Evolutionary conservation across 2,329 filamentous ascomycete species (phyloP).

Genomic region (Fusarium sp.): DNA sequence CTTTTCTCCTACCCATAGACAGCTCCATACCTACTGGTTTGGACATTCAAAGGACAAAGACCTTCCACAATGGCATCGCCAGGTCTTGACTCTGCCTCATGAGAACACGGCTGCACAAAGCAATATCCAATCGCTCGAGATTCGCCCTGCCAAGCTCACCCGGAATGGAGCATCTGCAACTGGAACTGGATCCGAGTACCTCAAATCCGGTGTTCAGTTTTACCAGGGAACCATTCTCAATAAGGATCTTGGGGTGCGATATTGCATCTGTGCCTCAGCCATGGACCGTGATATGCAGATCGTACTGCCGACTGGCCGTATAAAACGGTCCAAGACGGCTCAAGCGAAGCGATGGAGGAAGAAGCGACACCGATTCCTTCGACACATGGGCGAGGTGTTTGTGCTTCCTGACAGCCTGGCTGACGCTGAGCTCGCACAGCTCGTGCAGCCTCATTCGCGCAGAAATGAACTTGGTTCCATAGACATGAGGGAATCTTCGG

Average conservation of each 20-base stretch:
- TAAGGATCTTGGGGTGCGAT: slow-evolving; percentile 54
- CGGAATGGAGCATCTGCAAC: slow-evolving; percentile 6
- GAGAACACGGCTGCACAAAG: slow-evolving; percentile 3
- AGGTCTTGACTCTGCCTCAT: slow-evolving; percentile 44
- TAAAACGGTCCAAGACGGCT: slow-evolving; percentile 40
- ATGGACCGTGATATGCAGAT: slow-evolving; percentile 40
- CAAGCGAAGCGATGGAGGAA: slow-evolving; percentile 43
- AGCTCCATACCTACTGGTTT: slow-evolving; percentile 51
- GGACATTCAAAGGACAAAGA: slow-evolving; percentile 29
- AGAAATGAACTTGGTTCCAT: not conserved
- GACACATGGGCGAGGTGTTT: slow-evolving; percentile 45
- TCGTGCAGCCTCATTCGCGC: slow-evolving; percentile 27
- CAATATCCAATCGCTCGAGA: slow-evolving; percentile 41
- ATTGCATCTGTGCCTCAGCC: slow-evolving; percentile 48
- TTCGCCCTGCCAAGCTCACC: slow-evolving; percentile 43
- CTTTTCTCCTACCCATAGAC: slow-evolving; percentile 45
- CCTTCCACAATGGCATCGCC: slow-evolving; percentile 51
- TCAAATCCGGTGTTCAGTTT: slow-evolving; percentile 51
- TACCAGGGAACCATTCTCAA: slow-evolving; percentile 57
- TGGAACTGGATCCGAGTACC: slow-evolving; percentile 46
- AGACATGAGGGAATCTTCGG: not conserved
- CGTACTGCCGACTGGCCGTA: slow-evolving; percentile 41
- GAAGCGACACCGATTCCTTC: slow-evolving; percentile 43
- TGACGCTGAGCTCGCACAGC: slow-evolving; percentile 38
- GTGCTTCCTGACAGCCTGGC: slow-evolving; percentile 50